These are phyloP conservation scores for Saturnispora besseyi DNA, from an alignment of 805 yeast species.

Conservation along the genomic window DNA sequence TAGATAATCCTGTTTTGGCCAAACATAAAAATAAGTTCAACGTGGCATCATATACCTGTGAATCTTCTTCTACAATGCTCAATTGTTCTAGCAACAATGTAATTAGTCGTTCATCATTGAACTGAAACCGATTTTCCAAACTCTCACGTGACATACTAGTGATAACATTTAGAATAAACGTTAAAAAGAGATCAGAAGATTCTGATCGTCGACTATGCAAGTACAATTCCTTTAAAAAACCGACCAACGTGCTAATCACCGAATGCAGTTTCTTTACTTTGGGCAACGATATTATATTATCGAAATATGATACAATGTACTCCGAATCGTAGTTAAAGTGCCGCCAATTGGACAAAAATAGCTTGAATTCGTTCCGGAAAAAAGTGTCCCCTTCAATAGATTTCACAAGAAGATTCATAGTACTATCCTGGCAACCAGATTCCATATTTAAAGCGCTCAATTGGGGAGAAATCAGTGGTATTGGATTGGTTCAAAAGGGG, in stretches of 20 bases:
- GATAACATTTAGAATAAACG: not conserved
- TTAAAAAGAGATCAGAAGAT: not conserved
- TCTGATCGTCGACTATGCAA: not conserved
- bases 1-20: not conserved
- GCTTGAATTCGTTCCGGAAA: not conserved
- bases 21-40: not conserved
- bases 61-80: not conserved
- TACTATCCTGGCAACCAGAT: not conserved
- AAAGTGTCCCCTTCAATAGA: not conserved
- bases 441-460: not conserved
- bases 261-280: constrained; percentile 1
- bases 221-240: not conserved
- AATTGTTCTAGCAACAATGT: not conserved
- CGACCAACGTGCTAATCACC: not conserved
- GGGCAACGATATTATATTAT: constrained; percentile 5
- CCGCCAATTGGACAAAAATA: constrained; percentile 14
- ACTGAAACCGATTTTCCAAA: not conserved
- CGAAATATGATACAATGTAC: constrained; percentile 12
- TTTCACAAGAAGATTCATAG: not conserved
- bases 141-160: not conserved
- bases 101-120: not conserved
- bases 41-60: not conserved
- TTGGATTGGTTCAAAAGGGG: not conserved
- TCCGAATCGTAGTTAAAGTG: constrained; percentile 7
- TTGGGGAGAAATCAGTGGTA: not conserved